Percentiles rank a stretch among this genome's conserved stretches.
These are phyloP conservation scores for Orbilia javanica DNA, from an alignment of 2,329 filamentous ascomycete species.

Conservation along the genomic window DNA sequence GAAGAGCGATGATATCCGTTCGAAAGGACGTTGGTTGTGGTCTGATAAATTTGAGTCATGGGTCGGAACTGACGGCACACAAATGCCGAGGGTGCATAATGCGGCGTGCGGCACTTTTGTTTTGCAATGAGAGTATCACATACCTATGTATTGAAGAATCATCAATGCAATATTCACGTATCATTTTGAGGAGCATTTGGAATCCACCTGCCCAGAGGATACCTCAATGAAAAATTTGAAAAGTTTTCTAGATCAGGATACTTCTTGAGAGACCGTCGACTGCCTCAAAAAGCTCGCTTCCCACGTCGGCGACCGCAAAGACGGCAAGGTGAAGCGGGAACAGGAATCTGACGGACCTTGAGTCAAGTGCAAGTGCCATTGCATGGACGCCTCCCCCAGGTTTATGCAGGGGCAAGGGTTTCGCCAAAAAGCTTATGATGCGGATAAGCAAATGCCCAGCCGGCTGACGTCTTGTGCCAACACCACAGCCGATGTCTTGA, in stretches of 20 bases:
- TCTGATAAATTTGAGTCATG: slow-evolving; percentile 1
- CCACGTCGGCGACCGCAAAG: slow-evolving; percentile 23
- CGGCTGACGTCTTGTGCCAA: slow-evolving; percentile 40
- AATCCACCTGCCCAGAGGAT: background rate
- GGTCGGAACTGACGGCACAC: slow-evolving; percentile 13
- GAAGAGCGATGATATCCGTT: slow-evolving; percentile 1
- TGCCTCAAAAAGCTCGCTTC: background rate
- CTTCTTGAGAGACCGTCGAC: background rate
- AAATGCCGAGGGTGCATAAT: background rate
- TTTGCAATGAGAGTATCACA: no score
- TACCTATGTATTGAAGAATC: no score
- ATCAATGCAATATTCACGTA: background rate
- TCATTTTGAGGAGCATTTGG: background rate
- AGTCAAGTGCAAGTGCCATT: slow-evolving; percentile 7
- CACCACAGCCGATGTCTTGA: slow-evolving; percentile 19
- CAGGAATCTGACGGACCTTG: slow-evolving; percentile 14
- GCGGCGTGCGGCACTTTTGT: background rate
- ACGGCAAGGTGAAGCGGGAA: slow-evolving; percentile 20
- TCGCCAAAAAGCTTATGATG: slow-evolving; percentile 55
- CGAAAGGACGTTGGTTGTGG: background rate
- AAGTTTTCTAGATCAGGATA: background rate
- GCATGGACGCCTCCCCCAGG: slow-evolving; percentile 16
- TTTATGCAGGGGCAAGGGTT: slow-evolving; percentile 47
- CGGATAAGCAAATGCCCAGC: slow-evolving; percentile 54
- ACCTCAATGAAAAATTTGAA: background rate